Evolutionary conservation across 2,329 filamentous ascomycete species (phyloP).

Genomic region (Ilyonectria destructans): DNA sequence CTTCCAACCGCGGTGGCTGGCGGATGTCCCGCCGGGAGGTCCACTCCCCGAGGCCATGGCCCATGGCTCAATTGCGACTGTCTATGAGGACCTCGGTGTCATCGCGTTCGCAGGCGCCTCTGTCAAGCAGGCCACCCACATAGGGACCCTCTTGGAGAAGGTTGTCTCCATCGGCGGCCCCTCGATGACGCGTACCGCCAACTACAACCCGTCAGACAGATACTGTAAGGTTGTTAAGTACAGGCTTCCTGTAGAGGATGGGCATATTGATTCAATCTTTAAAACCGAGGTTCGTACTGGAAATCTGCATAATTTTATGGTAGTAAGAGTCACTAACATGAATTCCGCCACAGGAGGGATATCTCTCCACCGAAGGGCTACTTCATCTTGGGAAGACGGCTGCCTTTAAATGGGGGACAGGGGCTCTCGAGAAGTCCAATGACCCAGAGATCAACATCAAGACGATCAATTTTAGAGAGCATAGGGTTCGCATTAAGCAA

Average conservation of each 20-base stretch:
- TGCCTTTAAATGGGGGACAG: conserved; percentile 12
- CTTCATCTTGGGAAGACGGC: conserved; percentile 14
- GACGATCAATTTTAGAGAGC: not conserved
- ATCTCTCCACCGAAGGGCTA: conserved; percentile 14
- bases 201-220: not conserved
- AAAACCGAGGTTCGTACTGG: conserved; percentile 19
- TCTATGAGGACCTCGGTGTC: conserved; percentile 54
- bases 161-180: conserved; percentile 23
- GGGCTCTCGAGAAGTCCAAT: not conserved
- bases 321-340: not conserved
- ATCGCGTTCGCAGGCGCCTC: conserved; percentile 51
- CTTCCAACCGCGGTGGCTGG: conserved; percentile 35
- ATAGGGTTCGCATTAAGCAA: not conserved
- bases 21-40: conserved; percentile 22
- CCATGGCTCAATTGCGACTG: too few species aligned
- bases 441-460: not conserved
- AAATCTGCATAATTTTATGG: not conserved
- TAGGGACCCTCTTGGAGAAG: conserved; percentile 44
- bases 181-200: not conserved
- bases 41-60: not conserved
- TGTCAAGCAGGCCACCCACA: conserved; percentile 37
- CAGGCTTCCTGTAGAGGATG: conserved; percentile 32
- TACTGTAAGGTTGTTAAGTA: conserved; percentile 27
- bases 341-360: conserved; percentile 3
- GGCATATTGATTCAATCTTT: conserved; percentile 16